These are phyloP conservation scores for Paramecium primaurelia DNA, from an alignment of 73 alveolate species.

Conservation along the genomic window DNA sequence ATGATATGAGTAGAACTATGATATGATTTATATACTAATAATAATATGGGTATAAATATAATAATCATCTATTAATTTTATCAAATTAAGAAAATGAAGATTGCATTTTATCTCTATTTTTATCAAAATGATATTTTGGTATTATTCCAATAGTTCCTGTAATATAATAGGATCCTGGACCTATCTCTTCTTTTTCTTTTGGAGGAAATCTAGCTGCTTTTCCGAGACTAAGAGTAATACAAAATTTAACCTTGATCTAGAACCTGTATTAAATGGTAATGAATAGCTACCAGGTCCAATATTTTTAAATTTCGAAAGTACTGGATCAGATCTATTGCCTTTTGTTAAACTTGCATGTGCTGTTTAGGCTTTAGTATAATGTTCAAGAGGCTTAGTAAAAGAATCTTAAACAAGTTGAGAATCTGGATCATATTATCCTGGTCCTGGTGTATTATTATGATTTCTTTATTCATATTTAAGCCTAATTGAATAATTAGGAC, in stretches of 20 bases:
- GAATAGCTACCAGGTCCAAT: constrained; percentile 29
- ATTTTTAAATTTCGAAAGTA: constrained; percentile 15
- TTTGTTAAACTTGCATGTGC: background rate
- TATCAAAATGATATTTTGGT: constrained; percentile 50
- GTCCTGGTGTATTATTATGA: background rate
- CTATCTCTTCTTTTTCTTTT: constrained; percentile 2
- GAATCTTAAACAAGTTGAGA: background rate
- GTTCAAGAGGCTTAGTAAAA: background rate
- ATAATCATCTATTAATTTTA: background rate
- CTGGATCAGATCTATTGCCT: constrained; percentile 43
- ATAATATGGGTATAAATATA: background rate
- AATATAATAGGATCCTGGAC: constrained; percentile 22
- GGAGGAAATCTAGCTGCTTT: constrained; percentile 31
- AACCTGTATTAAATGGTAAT: background rate
- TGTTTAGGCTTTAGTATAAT: background rate
- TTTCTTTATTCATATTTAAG: background rate
- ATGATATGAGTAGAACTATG: constrained; percentile 30
- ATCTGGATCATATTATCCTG: constrained; percentile 47
- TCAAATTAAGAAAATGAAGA: constrained; percentile 20
- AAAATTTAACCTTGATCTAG: constrained; percentile 12
- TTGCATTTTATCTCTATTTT: background rate
- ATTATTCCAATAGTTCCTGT: constrained; percentile 14
- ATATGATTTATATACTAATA: background rate
- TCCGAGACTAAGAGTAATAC: background rate
- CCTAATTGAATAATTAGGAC: constrained; percentile 37